Percentiles rank a stretch among this genome's conserved stretches.
These are phyloP conservation scores for Vaccinium macrocarpon DNA, from an alignment of 148 eudicot genomes.

Conservation along the genomic window DNA sequence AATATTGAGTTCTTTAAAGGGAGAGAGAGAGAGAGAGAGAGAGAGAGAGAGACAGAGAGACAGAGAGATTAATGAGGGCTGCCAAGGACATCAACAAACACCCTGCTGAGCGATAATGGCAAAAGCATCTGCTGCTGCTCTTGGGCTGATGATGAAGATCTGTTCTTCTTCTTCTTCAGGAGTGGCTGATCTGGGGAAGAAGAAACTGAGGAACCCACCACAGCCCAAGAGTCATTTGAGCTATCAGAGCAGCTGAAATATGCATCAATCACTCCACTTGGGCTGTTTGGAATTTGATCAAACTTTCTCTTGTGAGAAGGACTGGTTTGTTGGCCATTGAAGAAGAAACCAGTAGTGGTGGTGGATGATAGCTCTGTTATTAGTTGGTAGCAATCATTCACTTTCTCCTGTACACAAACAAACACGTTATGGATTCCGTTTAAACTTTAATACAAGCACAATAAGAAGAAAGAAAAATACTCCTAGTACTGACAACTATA, in stretches of 20 bases:
- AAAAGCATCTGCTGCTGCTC: conserved; percentile 45
- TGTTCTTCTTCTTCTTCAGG: conserved; percentile 26
- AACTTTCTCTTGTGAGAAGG: conserved; percentile 18
- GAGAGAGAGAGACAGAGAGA: conserved; percentile 14
- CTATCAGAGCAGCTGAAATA: conserved; percentile 40
- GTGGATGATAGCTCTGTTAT: conserved; percentile 28
- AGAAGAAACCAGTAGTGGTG: background rate
- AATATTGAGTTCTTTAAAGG: background rate
- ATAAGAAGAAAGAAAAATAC: background rate
- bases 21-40: conserved; percentile 14
- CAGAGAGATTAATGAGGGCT: conserved; percentile 42
- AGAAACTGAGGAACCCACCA: conserved; percentile 17
- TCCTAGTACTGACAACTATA: background rate
- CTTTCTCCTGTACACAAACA: conserved; percentile 37
- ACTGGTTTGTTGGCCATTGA: conserved; percentile 6
- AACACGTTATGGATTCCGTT: background rate
- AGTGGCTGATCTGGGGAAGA: conserved; percentile 26
- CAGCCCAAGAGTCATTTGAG: conserved; percentile 48
- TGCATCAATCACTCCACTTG: conserved; percentile 47
- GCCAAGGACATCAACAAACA: conserved; percentile 50
- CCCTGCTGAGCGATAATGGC: conserved; percentile 40
- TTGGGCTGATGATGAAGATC: conserved; percentile 13
- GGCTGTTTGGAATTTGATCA: conserved; percentile 35
- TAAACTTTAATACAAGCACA: background rate
- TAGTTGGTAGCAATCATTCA: conserved; percentile 43